A percentile compares a stretch with the other conserved stretches of the same genome.
These are phyloP conservation scores for Cladosporium halotolerans DNA, from an alignment of 2,329 filamentous ascomycete species.

Conservation along the genomic window DNA sequence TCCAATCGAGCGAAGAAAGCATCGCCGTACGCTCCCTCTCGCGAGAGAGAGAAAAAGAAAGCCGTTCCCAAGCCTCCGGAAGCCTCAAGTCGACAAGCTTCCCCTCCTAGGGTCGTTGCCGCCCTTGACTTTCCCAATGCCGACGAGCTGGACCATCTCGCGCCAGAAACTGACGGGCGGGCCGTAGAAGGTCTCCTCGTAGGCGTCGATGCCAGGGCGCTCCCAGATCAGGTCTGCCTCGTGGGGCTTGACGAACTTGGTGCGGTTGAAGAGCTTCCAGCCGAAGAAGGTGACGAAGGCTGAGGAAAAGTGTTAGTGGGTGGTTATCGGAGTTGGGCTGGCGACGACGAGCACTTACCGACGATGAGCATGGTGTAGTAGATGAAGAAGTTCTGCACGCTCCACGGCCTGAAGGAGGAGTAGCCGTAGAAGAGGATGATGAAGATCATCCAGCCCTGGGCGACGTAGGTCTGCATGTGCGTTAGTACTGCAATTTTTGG, in stretches of 20 bases:
- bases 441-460: constrained; percentile 25
- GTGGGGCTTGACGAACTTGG: constrained; percentile 46
- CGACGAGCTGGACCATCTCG: constrained; percentile 46
- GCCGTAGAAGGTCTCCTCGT: constrained; percentile 47
- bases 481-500: not conserved
- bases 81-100: constrained; percentile 7
- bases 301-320: constrained; percentile 31
- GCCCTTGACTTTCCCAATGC: constrained; percentile 24
- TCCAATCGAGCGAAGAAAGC: too few relatives aligned
- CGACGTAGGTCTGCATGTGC: constrained; percentile 24
- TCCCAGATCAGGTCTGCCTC: constrained; percentile 59
- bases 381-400: constrained; percentile 39
- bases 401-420: constrained; percentile 43
- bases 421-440: constrained; percentile 52
- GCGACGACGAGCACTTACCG: constrained; percentile 10
- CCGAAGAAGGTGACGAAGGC: constrained; percentile 47
- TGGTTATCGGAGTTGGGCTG: not conserved
- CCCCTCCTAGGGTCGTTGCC: constrained; percentile 17
- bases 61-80: too few relatives aligned
- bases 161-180: constrained; percentile 51
- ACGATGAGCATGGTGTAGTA: constrained; percentile 40
- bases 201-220: constrained; percentile 53
- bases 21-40: too few relatives aligned
- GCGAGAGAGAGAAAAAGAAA: too few relatives aligned
- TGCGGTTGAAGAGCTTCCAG: constrained; percentile 62